phyloP scores from a whole-genome alignment of 495 filamentous ascomycete species.

The Penicillium lividum region DNA sequence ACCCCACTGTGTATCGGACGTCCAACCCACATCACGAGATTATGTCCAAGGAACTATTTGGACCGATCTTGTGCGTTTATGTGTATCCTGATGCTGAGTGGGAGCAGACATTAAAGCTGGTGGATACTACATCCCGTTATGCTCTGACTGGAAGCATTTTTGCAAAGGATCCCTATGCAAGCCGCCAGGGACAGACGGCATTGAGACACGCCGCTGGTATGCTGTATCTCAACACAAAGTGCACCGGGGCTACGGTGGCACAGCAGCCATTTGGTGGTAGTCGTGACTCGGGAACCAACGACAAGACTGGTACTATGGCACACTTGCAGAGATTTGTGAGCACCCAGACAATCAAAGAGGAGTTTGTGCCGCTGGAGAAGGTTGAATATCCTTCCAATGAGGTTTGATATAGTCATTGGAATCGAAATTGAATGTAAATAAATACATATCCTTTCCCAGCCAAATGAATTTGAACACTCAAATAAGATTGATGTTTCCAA shows the following conservation, averaged over 20 bases:
- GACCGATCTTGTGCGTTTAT: constrained; percentile 67
- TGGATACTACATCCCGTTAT: constrained; percentile 64
- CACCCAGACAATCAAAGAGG: constrained; percentile 74
- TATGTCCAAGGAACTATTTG: constrained; percentile 73
- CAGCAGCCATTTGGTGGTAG: constrained; percentile 84
- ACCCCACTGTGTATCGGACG: constrained; percentile 69
- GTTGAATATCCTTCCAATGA: constrained; percentile 72
- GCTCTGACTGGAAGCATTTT: constrained; percentile 77
- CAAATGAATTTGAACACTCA: neutral
- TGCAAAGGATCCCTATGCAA: constrained; percentile 62
- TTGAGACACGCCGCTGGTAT: constrained; percentile 79
- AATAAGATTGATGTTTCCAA: neutral
- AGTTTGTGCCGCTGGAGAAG: constrained; percentile 59
- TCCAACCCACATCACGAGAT: constrained; percentile 62
- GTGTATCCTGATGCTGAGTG: constrained; percentile 67
- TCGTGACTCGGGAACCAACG: constrained; percentile 74
- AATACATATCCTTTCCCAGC: neutral
- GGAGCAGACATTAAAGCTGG: constrained; percentile 52
- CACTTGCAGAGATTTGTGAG: constrained; percentile 72
- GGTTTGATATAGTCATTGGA: constrained; percentile 14
- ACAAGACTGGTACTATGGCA: constrained; percentile 72
- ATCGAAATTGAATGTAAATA: neutral
- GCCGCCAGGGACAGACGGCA: constrained; percentile 65
- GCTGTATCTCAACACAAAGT: constrained; percentile 78
- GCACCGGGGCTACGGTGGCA: constrained; percentile 76